Conservation (phyloP, 2,329 filamentous ascomycete genomes). For the Fusarium camptoceras region DNA sequence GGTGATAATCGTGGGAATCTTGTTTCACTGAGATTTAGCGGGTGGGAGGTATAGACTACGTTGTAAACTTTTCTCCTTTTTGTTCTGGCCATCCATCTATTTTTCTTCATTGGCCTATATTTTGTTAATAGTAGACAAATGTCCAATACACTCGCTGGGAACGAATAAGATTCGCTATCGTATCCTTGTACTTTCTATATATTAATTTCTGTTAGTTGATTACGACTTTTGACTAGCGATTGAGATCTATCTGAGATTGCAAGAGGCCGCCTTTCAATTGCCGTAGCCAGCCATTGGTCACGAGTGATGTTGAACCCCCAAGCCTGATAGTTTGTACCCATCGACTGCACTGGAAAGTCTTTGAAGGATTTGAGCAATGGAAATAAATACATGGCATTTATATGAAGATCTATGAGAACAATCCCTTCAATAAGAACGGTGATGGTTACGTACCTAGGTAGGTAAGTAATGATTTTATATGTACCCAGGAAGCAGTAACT, state of each 20-base stretch:
- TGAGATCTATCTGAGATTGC: not conserved
- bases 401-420: too few relatives aligned
- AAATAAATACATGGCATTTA: not conserved
- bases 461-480: not conserved
- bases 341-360: not conserved
- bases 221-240: not conserved
- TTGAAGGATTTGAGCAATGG: not conserved
- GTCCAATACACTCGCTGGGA: slow-evolving; percentile 42
- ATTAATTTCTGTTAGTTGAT: not conserved
- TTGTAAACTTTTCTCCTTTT: slow-evolving; percentile 28
- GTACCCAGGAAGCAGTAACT: not conserved
- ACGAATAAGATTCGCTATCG: slow-evolving; percentile 25
- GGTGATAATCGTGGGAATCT: slow-evolving; percentile 38
- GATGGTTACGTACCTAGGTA: too few relatives aligned
- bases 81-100: slow-evolving; percentile 1
- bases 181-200: not conserved
- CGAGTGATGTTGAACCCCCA: not conserved
- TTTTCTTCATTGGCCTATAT: slow-evolving; percentile 38
- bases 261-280: not conserved
- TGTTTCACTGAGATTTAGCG: slow-evolving; percentile 41
- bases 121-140: slow-evolving; percentile 45
- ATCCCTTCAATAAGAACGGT: not conserved
- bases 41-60: slow-evolving; percentile 37
- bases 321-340: not conserved
- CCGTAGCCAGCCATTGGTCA: too few relatives aligned